Percentiles rank a stretch among this genome's conserved stretches.
Evolutionary conservation across 257 asterid species (phyloP).

Genomic region (Capsicum rhomboideum): DNA sequence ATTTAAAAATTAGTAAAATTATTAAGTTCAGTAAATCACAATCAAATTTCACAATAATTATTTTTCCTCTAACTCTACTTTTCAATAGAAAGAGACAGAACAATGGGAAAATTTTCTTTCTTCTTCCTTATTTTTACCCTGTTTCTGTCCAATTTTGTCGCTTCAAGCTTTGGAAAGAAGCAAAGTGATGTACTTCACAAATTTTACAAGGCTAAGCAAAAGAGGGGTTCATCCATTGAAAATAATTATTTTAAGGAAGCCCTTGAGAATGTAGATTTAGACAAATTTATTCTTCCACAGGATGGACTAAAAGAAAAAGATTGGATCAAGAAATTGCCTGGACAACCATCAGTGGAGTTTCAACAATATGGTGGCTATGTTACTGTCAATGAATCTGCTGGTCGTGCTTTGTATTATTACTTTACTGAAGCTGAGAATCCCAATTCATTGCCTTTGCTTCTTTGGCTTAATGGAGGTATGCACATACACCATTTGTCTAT

Average conservation of each 20-base stretch:
- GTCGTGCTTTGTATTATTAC: conserved; percentile 41
- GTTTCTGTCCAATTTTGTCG: neutral
- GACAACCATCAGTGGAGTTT: conserved; percentile 40
- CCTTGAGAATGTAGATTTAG: neutral
- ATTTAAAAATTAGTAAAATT: neutral
- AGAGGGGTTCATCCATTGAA: neutral
- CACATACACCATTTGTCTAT: neutral
- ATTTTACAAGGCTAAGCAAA: neutral
- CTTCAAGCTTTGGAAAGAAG: neutral
- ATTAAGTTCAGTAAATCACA: neutral
- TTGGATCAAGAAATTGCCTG: conserved; percentile 30
- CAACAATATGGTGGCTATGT: conserved; percentile 46
- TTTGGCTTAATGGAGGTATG: conserved; percentile 59
- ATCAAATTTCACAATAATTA: neutral
- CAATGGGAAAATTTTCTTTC: neutral
- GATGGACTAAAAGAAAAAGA: conserved; percentile 34
- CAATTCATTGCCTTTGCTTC: conserved; percentile 25
- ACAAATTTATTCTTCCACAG: conserved; percentile 12
- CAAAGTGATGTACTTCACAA: neutral
- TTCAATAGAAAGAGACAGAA: neutral
- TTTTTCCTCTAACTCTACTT: neutral
- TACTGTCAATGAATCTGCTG: conserved; percentile 30
- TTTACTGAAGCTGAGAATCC: conserved; percentile 34
- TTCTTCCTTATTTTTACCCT: neutral
- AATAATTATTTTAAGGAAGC: neutral